A percentile compares a stretch with the other conserved stretches of the same genome.
phyloP scores from a whole-genome alignment of 345 rosid species.

The Citrus medica region DNA sequence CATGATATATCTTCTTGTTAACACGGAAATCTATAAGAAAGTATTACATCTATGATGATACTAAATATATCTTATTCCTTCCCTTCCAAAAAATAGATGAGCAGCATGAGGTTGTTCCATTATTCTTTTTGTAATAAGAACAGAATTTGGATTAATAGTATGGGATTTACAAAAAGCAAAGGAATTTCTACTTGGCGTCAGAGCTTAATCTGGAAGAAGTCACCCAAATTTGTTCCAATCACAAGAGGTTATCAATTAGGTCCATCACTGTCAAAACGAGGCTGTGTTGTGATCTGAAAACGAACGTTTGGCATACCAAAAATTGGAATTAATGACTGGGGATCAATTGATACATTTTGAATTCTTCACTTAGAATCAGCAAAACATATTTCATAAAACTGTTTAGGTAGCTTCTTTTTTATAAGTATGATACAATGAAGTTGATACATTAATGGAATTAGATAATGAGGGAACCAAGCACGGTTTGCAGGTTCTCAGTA shows the following conservation, averaged over 20 bases:
- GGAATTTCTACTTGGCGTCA: too few relatives aligned
- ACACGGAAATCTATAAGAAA: too few relatives aligned
- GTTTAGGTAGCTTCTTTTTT: not conserved
- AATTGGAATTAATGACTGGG: not conserved
- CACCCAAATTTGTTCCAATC: too few relatives aligned
- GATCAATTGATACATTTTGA: not conserved
- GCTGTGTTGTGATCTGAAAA: not conserved
- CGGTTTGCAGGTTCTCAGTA: not conserved
- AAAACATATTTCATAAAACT: not conserved
- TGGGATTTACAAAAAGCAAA: too few relatives aligned
- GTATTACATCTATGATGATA: too few relatives aligned
- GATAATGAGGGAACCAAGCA: not conserved
- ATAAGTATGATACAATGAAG: not conserved
- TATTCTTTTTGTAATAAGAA: not conserved
- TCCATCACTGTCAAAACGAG: too few relatives aligned
- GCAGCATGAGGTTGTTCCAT: not conserved
- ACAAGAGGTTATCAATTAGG: too few relatives aligned
- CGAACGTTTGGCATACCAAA: not conserved
- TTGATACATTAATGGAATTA: not conserved
- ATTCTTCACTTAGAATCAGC: not conserved
- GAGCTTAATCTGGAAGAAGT: too few relatives aligned
- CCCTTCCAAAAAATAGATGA: not conserved
- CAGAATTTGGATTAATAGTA: too few relatives aligned
- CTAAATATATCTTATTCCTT: too few relatives aligned
- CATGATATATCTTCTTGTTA: not conserved